phyloP scores from a whole-genome alignment of 2,329 filamentous ascomycete genomes.

The Penicillium occitanis region DNA sequence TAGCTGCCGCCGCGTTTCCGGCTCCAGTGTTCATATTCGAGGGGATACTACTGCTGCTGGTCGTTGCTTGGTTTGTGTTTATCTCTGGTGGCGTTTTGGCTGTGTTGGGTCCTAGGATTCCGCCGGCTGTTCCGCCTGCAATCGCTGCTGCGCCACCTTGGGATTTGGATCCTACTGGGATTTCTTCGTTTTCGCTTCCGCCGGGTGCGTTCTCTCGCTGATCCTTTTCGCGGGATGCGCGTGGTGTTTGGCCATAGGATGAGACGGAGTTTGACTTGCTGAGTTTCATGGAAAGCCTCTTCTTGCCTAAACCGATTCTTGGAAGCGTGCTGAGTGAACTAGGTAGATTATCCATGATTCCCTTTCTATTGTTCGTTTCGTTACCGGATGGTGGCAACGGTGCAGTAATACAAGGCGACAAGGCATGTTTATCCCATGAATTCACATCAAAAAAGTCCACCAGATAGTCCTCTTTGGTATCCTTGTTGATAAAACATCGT shows the following conservation, averaged over 20 bases:
- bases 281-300: constrained; percentile 36
- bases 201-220: constrained; percentile 20
- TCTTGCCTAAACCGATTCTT: constrained; percentile 31
- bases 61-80: constrained; percentile 29
- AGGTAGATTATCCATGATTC: constrained; percentile 39
- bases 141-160: background rate
- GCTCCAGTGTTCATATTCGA: constrained; percentile 1
- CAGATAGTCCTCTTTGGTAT: constrained; percentile 74
- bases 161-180: background rate
- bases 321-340: constrained; percentile 31
- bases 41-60: constrained; percentile 26
- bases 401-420: constrained; percentile 74
- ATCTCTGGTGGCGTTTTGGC: constrained; percentile 31
- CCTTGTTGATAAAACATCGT: constrained; percentile 80
- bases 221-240: constrained; percentile 19
- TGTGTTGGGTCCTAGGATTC: constrained; percentile 15
- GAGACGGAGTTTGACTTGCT: constrained; percentile 21
- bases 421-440: constrained; percentile 74
- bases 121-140: background rate
- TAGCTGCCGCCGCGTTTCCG: constrained; percentile 26
- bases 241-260: constrained; percentile 22
- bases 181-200: constrained; percentile 7
- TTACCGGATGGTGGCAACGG: constrained; percentile 59
- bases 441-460: constrained; percentile 81
- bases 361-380: constrained; percentile 29